Base-by-base conservation (phyloP, 305 asterid species). In the Solanum aculeatissimum region DNA sequence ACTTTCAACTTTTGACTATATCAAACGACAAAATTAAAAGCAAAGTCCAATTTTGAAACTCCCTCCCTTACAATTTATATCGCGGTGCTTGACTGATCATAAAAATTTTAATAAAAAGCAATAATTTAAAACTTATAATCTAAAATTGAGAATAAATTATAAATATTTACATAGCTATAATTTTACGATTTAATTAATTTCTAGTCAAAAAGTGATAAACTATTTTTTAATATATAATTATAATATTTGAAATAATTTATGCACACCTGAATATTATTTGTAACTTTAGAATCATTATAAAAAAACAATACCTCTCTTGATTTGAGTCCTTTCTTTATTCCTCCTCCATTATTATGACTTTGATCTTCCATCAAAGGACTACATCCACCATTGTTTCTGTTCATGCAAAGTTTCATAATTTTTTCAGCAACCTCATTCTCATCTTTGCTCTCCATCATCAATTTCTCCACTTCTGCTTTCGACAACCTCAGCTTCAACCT, bases 401-500 rank as follows among this genome's bases (percentile, higher is more conserved):
- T 90, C 93, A 90, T 85, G 86, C 88, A 95, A 45, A 95, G 95
- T 1, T 89, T 84, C 15, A 89, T 91, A 6, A 96, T 91, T 81
- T 89, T 96, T 85, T 89, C 94, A 16, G 97, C 95, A 71, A 86
- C 95, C 86, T 96, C 96, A 6, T 54, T 88, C 3, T 88, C 93
- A 70, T 92, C 91, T 82, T 86, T 89, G 83, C 98, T 93, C 83
- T 93, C 94, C 88, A 84, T 89, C 94, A 96, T 94, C 86, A 96
- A 15, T 86, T 91, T 89, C 90, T 96, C 98, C 88, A 96, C 92
- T 82, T 95, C 96, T 65, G 93, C 91, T 92, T 86, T 95, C 15
- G 97, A 93, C 63, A 95, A 80, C 93, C 97, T 90, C 94, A 96
- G 74, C 91, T 86, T 92, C 57, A 96, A 77, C 85, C 98, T 92